Base-by-base conservation (phyloP, 2,329 filamentous ascomycete species). In the Fusarium setosum region DNA sequence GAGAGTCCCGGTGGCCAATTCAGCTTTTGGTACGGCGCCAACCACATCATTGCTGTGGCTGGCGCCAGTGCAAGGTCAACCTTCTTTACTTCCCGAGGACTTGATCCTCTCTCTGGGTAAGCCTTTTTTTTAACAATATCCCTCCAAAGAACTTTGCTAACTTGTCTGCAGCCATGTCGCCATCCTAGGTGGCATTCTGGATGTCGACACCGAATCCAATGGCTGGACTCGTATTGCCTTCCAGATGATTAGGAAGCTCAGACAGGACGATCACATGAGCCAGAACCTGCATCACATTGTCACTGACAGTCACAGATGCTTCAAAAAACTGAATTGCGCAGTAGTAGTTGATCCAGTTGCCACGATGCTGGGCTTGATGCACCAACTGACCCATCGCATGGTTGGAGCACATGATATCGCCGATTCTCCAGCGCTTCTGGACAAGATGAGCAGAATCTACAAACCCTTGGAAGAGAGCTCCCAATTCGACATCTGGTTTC, bases 1-100 rank as follows among this genome's bases (percentile, higher is more conserved):
- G 61, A 73, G 8, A 76, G 76, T 1, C 50, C 64, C 6, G 79
- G 75, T 1, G 81, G 82, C 23, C 81, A 81, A 47, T 86, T 84
- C 64, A 81, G 77, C 50, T 86, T 85, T 66, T 81, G 81, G 62
- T 79, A 81, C 4, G 84, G 84, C 0, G 69, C 76, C 6, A 75
- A 81, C 56, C 76, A 75, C 3, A 77, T 86, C 12, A 72, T 86
- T 9, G 81, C 76, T 3, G 45, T 86, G 11, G 78, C 76, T 5
- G 83, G 84, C 2, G 74, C 78, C 4, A 75, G 77, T 11, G 77
- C 75, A 3, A 76, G 83, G 15, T 74, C 77, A 21, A 38, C 80
- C 3, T 84, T 83, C 56, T 82, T 82, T 35, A 82, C 84, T 13
- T 78, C 76, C 24, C 79, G 77, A 35, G 76, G 78, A 1, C 68